Evolutionary conservation across 352 stramenopile species (phyloP), one percentile per base, ranked within the genome.

Genomic region (Pythium biforme): DNA sequence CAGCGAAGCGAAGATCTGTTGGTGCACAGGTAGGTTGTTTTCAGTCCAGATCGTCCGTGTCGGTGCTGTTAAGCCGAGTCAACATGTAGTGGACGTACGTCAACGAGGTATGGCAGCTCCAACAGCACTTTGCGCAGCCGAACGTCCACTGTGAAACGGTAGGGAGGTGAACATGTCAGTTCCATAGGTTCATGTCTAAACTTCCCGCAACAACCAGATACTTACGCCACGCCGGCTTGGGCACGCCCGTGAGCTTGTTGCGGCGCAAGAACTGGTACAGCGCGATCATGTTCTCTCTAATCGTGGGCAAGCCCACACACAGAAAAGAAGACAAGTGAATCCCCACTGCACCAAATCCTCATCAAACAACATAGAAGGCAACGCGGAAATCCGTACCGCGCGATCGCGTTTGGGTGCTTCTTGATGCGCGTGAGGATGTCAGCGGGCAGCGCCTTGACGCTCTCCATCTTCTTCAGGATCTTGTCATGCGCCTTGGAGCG

Each of bases 391-490:
- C 45, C 47, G 33, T 53, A 81, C 74, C 74, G 52, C 20, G 81
- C 82, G 39, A 90, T 77, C 0, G 77, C 78, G 45, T 94, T 66
- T 29, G 75, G 66, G 55, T 92, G 81, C 65, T 94, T 94, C 72
- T 88, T 89, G 64, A 94, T 90, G 31, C 84, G 84, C 9, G 64
- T 68, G 15, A 90, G 67, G 25, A 84, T 72, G 52, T 90, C 82
- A 14, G 54, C 58, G 0, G 84, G 82, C 20, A 94, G 66, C 20
- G 70, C 81, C 43, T 85, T 89, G 4, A 76, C 81, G 1, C 68
- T 74, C 45, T 92, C 84, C 77, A 92, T 92, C 66, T 89, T 92
- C 68, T 92, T 94, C 12, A 88, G 64, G 6, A 94, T 57, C 62
- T 94, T 94, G 55, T 90, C 81, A 57, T 91, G 82, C 1, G 81